Base-by-base conservation (phyloP, 306 rosid species). In the Cucurbita ficifolia region DNA sequence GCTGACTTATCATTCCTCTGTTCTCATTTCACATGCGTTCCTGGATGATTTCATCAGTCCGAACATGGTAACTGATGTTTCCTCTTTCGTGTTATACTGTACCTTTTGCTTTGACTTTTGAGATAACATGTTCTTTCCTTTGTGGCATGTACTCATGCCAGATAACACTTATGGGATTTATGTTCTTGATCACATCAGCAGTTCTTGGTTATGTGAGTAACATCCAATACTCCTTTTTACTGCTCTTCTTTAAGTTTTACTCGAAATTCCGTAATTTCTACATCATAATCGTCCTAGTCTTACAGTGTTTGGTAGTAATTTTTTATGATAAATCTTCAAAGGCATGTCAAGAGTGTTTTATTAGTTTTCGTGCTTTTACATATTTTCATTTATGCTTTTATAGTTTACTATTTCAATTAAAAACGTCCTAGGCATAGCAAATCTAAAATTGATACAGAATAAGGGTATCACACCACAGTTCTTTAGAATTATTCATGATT, bases 101-200 rank as follows among this genome's bases (percentile, higher is more conserved):
- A 56, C 19, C 73, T 12, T 62, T 63, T 48, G 22, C 56, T 48
- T 29, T 48, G 19, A 14, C 8, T 69, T 29, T 49, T 33, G 43
- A 48, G 58, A 49, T 69, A 69, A 69, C 8, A 67, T 1, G 55
- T 45, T 67, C 54, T 43, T 4, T 75, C 57, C 77, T 48, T 64
- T 64, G 7, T 12, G 77, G 54, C 12, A 56, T 75, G 70, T 78
- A 71, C 69, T 83, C 75, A 45, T 75, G 77, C 73, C 90, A 95
- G 97, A 92, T 92, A 78, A 94, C 99, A 60, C 90, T 94, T 33
- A 86, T 17, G 49, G 99, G 99, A 76, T 94, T 94, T 79, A 85
- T 88, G 88, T 85, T 91, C 83, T 84, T 91, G 70, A 39, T 88
- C 76, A 43, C 88, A 61, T 94, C 97, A 76, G 91, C 97, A 51